Base-by-base conservation (phyloP, 257 asterid species). In the Nicotiana tomentosiformis region DNA sequence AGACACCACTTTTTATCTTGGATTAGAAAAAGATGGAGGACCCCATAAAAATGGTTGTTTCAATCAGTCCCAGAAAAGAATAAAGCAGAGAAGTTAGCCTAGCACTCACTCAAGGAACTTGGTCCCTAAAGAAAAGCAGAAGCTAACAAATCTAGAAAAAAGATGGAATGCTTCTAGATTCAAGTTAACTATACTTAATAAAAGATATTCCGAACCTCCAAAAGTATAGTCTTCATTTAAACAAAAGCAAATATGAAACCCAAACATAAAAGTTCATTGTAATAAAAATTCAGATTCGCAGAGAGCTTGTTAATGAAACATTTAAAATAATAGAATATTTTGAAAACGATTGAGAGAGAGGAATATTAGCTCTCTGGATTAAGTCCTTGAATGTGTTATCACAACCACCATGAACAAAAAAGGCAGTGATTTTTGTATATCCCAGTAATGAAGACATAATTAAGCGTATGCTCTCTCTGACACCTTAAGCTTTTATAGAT, bases 181-280 rank as follows among this genome's bases (percentile, higher is more conserved):
- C 60, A 72, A 46, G 20, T 72, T 72, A 43, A 23, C 14, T 11
- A 72, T 43, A 46, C 7, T 3, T 43, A 79, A 85, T 85, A 83
- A 85, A 82, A 84, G 49, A 17, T 56, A 70, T 80, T 51, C 78
- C 18, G 6, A 37, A 37, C 29, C 79, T 49, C 11, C 58, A 86
- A 84, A 89, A 74, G 85, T 66, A 82, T 87, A 88, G 86, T 84
- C 91, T 91, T 88, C 91, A 83, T 78, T 70, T 49, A 83, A 82
- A 89, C 89, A 89, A 93, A 91, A 92, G 93, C 85, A 90, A 81
- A 62, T n/a, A 77, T 53, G 81, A 82, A 81, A 64, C 53, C 88
- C 69, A 81, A 49, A 76, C 62, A 58, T 51, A 81, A 61, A 86
- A 85, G 84, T 85, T 29, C 26, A 29, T 58, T 51, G 67, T 74